phyloP scores from a whole-genome alignment of 2,329 filamentous ascomycete genomes.

The Colletotrichum cordylinicola region DNA sequence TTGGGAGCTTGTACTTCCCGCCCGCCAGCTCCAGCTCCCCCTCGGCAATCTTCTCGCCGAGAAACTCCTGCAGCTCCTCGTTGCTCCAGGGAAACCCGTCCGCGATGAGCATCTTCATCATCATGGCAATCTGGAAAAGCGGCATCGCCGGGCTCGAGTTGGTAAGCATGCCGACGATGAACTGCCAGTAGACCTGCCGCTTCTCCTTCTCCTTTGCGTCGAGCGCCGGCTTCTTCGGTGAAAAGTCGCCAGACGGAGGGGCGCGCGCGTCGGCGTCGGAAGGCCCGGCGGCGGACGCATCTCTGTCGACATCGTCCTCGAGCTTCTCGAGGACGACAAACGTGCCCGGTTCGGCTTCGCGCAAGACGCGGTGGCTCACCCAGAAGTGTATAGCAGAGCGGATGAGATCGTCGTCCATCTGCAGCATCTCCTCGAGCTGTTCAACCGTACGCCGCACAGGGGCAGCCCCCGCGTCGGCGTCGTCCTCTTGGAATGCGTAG shows the following conservation, averaged over 20 bases:
- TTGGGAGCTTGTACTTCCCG: conserved; percentile 72
- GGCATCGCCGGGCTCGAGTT: conserved; percentile 86
- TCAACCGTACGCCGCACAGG: conserved; percentile 51
- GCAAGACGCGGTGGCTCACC: conserved; percentile 71
- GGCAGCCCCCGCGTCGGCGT: conserved; percentile 35
- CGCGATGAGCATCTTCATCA: conserved; percentile 90
- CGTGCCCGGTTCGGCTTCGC: conserved; percentile 56
- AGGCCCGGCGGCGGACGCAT: conserved; percentile 36
- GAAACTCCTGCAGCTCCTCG: conserved; percentile 84
- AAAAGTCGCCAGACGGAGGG: conserved; percentile 36
- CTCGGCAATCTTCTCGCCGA: conserved; percentile 77
- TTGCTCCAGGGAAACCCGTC: conserved; percentile 90
- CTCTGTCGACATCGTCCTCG: conserved; percentile 39
- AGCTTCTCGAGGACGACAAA: conserved; percentile 75
- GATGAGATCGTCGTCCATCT: conserved; percentile 78
- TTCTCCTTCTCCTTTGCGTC: conserved; percentile 69
- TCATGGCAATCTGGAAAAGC: conserved; percentile 82
- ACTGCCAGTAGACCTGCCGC: conserved; percentile 81
- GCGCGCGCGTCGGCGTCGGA: conserved; percentile 20
- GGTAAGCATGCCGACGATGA: conserved; percentile 93
- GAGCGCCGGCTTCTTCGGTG: conserved; percentile 58
- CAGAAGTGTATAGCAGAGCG: conserved; percentile 73
- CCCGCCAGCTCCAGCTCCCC: conserved; percentile 73
- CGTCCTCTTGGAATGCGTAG: conserved; percentile 74
- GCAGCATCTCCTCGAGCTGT: conserved; percentile 61